Evolutionary conservation across 73 alveolate species (phyloP).

Genomic region (Halteria grandinella): DNA sequence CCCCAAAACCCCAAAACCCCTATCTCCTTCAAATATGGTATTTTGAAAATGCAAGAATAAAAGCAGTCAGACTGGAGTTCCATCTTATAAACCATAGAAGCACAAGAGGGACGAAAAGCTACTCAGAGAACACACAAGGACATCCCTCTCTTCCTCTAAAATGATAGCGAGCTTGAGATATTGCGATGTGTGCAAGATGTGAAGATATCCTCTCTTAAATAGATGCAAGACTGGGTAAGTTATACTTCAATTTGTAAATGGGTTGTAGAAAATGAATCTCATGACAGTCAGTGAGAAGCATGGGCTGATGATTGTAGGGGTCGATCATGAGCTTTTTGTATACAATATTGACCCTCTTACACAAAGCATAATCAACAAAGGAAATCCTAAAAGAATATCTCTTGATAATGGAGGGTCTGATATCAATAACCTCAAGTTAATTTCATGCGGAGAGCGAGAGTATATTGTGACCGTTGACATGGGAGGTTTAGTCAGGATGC

Average conservation of each 20-base stretch:
- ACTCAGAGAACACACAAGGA: neutral
- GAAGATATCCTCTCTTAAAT: neutral
- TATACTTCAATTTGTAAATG: neutral
- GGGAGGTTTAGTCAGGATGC: slow-evolving; percentile 47
- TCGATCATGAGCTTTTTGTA: neutral
- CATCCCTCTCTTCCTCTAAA: slow-evolving; percentile 24
- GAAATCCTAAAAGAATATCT: neutral
- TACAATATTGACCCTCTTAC: slow-evolving; percentile 1
- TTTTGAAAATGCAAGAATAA: neutral
- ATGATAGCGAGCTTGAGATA: neutral
- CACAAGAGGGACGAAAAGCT: neutral
- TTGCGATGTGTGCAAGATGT: neutral
- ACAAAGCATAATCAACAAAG: neutral
- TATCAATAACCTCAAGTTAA: slow-evolving; percentile 41
- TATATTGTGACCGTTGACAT: slow-evolving; percentile 45
- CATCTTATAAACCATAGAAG: neutral
- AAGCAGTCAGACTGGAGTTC: neutral
- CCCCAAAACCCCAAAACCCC: slow-evolving; percentile 1
- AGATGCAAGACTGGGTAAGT: slow-evolving; percentile 4
- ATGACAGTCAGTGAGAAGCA: slow-evolving; percentile 45
- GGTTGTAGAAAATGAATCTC: slow-evolving; percentile 50
- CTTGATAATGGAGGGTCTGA: slow-evolving; percentile 9
- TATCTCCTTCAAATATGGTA: too few relatives aligned
- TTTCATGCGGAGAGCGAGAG: slow-evolving; percentile 43
- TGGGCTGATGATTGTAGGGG: slow-evolving; percentile 21